Conservation (phyloP, 2,329 filamentous ascomycete species). For the Aureobasidium musti region DNA sequence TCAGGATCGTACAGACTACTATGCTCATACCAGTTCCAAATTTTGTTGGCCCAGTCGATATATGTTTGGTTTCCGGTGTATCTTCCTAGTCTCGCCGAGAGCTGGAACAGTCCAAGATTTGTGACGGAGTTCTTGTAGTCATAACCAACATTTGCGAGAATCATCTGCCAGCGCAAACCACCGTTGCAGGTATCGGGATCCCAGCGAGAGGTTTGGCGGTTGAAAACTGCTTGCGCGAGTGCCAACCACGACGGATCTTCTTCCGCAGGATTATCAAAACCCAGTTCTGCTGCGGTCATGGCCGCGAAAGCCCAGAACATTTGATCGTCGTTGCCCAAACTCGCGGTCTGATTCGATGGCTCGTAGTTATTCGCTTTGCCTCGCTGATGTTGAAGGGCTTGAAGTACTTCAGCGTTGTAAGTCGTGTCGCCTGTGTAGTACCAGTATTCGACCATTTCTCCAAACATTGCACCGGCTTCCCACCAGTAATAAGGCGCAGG, state of each 20-base stretch:
- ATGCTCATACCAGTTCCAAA: constrained; percentile 59
- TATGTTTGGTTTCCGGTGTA: constrained; percentile 81
- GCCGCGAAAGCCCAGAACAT: background rate
- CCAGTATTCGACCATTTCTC: background rate
- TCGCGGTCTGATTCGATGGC: background rate
- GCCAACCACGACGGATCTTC: background rate
- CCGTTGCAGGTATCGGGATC: constrained; percentile 66
- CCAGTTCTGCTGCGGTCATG: background rate
- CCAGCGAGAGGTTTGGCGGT: constrained; percentile 67
- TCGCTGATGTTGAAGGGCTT: background rate
- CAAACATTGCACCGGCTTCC: background rate
- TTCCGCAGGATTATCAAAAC: background rate
- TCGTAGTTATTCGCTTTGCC: background rate
- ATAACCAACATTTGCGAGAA: constrained; percentile 69
- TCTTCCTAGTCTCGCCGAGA: constrained; percentile 68
- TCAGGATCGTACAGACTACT: constrained; percentile 47
- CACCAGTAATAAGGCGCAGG: background rate
- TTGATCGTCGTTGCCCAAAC: background rate
- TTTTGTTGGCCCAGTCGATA: constrained; percentile 68
- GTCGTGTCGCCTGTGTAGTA: background rate
- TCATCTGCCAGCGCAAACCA: constrained; percentile 84
- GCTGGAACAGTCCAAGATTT: constrained; percentile 60
- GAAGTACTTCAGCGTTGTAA: background rate
- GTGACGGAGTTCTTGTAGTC: constrained; percentile 60
- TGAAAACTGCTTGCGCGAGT: background rate